Evolutionary conservation across 2,329 filamentous ascomycete genomes (phyloP), one percentile per base, ranked within the genome.

Genomic region (Chaetomium sp.): DNA sequence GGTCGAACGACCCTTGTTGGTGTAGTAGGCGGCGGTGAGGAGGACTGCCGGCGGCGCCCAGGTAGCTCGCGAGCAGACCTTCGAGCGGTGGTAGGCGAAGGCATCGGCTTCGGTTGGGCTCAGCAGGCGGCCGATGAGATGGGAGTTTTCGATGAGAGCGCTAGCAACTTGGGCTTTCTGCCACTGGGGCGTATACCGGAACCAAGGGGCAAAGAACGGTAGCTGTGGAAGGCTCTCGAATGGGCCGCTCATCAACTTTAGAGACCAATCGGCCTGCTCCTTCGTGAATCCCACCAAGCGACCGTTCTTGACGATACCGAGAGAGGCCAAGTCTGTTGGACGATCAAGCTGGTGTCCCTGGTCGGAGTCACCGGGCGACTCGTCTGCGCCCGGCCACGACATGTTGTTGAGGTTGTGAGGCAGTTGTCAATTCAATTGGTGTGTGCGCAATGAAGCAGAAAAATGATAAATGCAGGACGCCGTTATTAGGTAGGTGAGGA

Each of bases 171-270:
- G 6, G 7, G 3, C 12, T 33, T 63, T 62, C 45, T 69, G 66
- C 63, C 66, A 66, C 4, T 13, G 12, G 12, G 61, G 51, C 4
- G 59, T 66, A 55, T 49, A 61, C 49, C 51, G 35, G 57, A 66
- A 66, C 12, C 63, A 16, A 4, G 62, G 60, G 3, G 53, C 62
- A 42, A 65, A 70, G 45, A 63, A 57, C 13, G 69, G 69, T 21
- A 67, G 33, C 49, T 66, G 60, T 5, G 70, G 69, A 10, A 71
- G 65, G 38, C n/a, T 49, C 21, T 69, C 67, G n/a, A 64, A 69
- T 10, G 66, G 65, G 16, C 64, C 35, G 60, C 65, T 64, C 23
- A 70, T 64, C 57, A 69, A 61, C 31, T 58, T 49, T 33, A 67
- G 45, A 3, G 45, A 45, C 27, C 33, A 59, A 25, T 65, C 55